These are phyloP conservation scores for Byssoonygena ceratinophila DNA, from an alignment of 2,329 filamentous ascomycete species.

Conservation along the genomic window DNA sequence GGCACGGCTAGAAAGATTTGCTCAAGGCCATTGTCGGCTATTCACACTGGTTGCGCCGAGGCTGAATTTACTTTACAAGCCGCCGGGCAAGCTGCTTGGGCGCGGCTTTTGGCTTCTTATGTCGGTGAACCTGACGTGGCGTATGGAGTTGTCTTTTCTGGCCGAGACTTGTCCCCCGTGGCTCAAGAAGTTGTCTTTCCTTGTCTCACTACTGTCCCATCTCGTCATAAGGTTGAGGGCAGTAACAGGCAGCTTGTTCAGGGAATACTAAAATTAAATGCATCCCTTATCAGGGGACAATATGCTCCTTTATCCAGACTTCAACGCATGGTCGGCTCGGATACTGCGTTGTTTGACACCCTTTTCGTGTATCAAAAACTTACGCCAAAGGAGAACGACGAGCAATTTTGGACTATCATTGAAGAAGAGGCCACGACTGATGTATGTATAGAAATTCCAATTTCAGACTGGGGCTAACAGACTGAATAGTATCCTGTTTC, in stretches of 20 bases:
- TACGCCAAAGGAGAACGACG: slow-evolving; percentile 18
- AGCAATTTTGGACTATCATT: slow-evolving; percentile 48
- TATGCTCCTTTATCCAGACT: slow-evolving; percentile 60
- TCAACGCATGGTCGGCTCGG: slow-evolving; percentile 58
- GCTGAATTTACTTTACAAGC: slow-evolving; percentile 65
- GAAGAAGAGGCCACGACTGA: slow-evolving; percentile 61
- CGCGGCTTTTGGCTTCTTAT: slow-evolving; percentile 62
- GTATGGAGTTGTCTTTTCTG: slow-evolving; percentile 73
- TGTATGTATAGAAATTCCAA: slow-evolving; percentile 24
- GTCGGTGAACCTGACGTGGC: slow-evolving; percentile 62
- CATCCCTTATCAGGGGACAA: slow-evolving; percentile 56
- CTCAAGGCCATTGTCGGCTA: slow-evolving; percentile 30
- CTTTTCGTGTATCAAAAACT: slow-evolving; percentile 71
- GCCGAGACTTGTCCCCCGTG: slow-evolving; percentile 51
- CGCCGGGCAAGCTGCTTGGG: slow-evolving; percentile 67
- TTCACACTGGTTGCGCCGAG: slow-evolving; percentile 49
- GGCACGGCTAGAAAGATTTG: slow-evolving; percentile 31
- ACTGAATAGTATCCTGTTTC: slow-evolving; percentile 57
- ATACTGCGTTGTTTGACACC: slow-evolving; percentile 66
- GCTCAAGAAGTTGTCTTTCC: slow-evolving; percentile 57
- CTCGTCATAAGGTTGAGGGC: slow-evolving; percentile 47
- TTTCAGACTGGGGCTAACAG: slow-evolving; percentile 12
- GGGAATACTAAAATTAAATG: slow-evolving; percentile 56
- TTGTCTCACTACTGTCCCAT: slow-evolving; percentile 70
- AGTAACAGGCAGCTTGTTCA: slow-evolving; percentile 50